Conservation (phyloP, 208 protist genomes). For the Leishmania arabica region DNA sequence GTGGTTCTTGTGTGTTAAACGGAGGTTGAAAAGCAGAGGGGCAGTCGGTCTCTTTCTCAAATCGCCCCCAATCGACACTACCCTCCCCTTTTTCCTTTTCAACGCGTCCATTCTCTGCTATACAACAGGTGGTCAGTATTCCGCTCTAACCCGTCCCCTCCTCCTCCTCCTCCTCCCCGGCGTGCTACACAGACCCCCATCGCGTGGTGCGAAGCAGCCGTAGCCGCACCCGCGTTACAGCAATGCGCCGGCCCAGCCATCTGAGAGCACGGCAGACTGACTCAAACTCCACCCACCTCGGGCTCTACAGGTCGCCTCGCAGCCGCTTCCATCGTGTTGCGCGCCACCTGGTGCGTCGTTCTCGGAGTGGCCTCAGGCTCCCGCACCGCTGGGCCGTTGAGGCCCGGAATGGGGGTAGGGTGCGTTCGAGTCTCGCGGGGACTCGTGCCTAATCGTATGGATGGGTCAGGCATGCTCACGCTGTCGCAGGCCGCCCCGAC, state of each 20-base stretch:
- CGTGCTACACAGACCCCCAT: too few species aligned
- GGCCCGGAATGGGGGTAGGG: not conserved
- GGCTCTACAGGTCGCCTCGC: not conserved
- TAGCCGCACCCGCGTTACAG: not conserved
- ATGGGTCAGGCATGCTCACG: not conserved
- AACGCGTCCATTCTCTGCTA: not conserved
- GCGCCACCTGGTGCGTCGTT: not conserved
- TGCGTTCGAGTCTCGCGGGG: not conserved
- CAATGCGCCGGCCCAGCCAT: not conserved
- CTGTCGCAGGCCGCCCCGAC: not conserved
- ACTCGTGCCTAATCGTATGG: not conserved
- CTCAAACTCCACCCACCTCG: not conserved
- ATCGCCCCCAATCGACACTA: not conserved
- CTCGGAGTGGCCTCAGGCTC: not conserved
- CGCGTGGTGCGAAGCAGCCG: not conserved
- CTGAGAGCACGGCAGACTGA: not conserved
- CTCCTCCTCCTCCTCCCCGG: not conserved
- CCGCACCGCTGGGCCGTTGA: not conserved
- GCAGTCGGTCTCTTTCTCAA: not conserved
- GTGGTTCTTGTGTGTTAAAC: not conserved
- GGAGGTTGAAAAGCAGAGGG: not conserved
- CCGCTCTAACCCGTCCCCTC: not conserved
- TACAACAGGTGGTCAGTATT: not conserved
- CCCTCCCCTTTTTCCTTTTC: not conserved
- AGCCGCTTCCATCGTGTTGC: not conserved